Conservation (phyloP, 2,329 filamentous ascomycete species). For the Botrytis medusae region DNA sequence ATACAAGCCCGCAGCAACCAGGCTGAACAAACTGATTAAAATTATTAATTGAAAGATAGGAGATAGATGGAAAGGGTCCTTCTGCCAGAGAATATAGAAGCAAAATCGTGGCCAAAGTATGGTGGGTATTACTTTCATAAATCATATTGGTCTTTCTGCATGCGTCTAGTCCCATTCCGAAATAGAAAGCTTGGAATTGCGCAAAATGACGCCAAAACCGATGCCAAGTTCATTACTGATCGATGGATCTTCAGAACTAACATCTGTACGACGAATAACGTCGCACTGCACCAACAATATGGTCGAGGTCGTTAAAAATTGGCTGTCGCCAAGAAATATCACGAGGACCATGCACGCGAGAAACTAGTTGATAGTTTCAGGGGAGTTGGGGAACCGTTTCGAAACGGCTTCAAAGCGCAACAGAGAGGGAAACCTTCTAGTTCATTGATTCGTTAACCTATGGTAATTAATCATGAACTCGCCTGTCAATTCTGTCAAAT, state of each 20-base stretch:
- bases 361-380: constrained; percentile 11
- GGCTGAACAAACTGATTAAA: constrained; percentile 7
- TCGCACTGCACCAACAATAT: not conserved
- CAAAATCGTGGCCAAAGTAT: not conserved
- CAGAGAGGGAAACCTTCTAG: not conserved
- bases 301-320: not conserved
- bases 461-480: not conserved
- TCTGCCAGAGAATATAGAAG: constrained; percentile 10
- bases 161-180: not conserved
- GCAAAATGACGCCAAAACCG: not conserved
- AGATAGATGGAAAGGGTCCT: not conserved
- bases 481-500: not conserved
- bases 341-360: not conserved
- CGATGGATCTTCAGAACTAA: not conserved
- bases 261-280: not conserved
- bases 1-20: constrained; percentile 15
- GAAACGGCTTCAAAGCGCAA: constrained; percentile 17
- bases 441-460: not conserved
- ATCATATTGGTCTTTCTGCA: not conserved
- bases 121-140: constrained; percentile 16
- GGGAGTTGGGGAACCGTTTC: constrained; percentile 10
- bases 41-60: constrained; percentile 1
- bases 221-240: constrained; percentile 18
- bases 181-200: not conserved
- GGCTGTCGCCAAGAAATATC: constrained; percentile 6